A percentile compares a stretch with the other conserved stretches of the same genome.
Evolutionary conservation across 441 rosid genomes (phyloP).

Genomic region (Euphorbia neoarborescens): DNA sequence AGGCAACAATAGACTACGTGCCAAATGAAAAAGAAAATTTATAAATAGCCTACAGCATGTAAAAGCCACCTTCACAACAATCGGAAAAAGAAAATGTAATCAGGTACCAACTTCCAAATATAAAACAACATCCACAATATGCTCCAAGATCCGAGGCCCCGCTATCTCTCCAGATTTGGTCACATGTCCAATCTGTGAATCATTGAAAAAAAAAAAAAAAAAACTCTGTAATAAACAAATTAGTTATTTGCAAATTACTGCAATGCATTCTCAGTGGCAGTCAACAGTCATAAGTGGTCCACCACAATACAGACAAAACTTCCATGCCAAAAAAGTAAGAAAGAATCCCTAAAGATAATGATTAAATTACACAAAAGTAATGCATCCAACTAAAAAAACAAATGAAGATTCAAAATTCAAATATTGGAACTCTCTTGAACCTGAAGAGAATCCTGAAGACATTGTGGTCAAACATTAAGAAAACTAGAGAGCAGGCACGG

Average conservation of each 20-base stretch:
- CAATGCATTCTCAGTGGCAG: not conserved
- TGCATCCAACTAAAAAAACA: not conserved
- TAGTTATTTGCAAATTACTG: not conserved
- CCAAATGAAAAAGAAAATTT: not conserved
- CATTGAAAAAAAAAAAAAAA: not conserved
- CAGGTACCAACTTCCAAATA: conserved; percentile 77
- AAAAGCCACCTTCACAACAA: conserved; percentile 4
- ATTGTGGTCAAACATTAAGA: not conserved
- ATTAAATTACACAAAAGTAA: not conserved
- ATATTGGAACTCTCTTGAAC: not conserved
- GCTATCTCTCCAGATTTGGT: conserved; percentile 88
- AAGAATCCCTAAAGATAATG: not conserved
- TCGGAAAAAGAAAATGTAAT: conserved; percentile 17
- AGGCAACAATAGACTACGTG: not conserved
- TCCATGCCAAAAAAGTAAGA: not conserved
- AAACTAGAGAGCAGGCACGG: not conserved
- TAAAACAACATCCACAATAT: conserved; percentile 90
- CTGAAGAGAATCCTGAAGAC: conserved; percentile 1
- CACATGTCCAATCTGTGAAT: conserved; percentile 76
- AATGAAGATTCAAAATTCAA: not conserved
- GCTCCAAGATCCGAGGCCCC: conserved; percentile 97
- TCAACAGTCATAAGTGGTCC: not conserved
- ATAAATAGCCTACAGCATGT: not conserved
- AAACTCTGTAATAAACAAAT: not conserved
- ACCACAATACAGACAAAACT: not conserved